Conservation (phyloP, 129 eudicot genomes). For the Calendula officinalis region DNA sequence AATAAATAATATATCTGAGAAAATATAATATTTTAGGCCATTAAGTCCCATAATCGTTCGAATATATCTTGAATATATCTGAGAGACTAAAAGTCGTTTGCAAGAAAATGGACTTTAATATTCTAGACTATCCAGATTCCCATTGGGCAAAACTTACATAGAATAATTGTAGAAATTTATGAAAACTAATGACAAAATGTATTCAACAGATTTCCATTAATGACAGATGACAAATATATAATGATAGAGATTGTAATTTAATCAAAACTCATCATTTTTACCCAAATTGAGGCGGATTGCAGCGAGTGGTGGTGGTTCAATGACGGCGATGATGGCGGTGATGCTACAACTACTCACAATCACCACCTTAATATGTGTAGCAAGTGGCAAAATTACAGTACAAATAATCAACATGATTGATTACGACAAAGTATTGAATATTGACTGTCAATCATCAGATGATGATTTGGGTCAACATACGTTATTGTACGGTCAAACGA, state of each 20-base stretch:
- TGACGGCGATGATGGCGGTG: background rate
- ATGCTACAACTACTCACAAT: slow-evolving; percentile 5
- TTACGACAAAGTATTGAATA: slow-evolving; percentile 21
- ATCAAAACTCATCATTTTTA: slow-evolving; percentile 5
- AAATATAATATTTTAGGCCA: too few species aligned
- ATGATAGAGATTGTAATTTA: background rate
- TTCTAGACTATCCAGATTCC: slow-evolving; percentile 29
- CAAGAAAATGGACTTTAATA: background rate
- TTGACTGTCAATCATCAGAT: slow-evolving; percentile 30
- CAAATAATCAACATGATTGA: slow-evolving; percentile 29
- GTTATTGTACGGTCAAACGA: slow-evolving; percentile 19
- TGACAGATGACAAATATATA: slow-evolving; percentile 17
- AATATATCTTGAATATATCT: too few species aligned
- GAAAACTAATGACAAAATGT: slow-evolving; percentile 14
- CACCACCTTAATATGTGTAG: slow-evolving; percentile 12
- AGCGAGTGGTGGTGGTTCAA: slow-evolving; percentile 10
- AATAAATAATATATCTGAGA: too few species aligned
- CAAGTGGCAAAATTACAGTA: slow-evolving; percentile 19
- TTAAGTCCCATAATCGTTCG: too few species aligned
- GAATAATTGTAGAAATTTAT: slow-evolving; percentile 18
- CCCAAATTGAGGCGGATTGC: slow-evolving; percentile 9
- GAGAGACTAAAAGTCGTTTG: background rate
- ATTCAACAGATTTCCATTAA: slow-evolving; percentile 11
- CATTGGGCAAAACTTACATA: slow-evolving; percentile 15
- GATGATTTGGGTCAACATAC: slow-evolving; percentile 31